phyloP scores from a whole-genome alignment of 352 stramenopile genomes.

The Hyaloperonospora arabidopsidis region DNA sequence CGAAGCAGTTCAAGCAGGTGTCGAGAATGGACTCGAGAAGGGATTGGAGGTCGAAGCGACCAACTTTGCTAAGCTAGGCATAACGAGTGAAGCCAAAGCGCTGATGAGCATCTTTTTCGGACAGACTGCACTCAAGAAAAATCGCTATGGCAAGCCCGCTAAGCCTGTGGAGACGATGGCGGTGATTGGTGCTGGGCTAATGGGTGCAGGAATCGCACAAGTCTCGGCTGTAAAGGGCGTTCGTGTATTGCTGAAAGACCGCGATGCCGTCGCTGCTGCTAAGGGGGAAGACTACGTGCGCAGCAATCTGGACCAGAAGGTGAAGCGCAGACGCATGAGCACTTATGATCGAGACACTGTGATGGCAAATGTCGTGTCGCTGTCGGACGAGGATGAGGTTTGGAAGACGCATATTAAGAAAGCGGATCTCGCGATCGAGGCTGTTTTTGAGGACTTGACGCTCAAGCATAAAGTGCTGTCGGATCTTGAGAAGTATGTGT shows the following conservation, averaged over 20 bases:
- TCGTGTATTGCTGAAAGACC: constrained; percentile 94
- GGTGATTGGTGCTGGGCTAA: constrained; percentile 96
- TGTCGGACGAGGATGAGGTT: constrained; percentile 89
- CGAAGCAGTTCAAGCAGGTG: constrained; percentile 77
- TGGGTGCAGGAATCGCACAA: constrained; percentile 97
- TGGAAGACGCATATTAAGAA: constrained; percentile 89
- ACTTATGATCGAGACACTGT: constrained; percentile 85
- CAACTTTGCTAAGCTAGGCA: constrained; percentile 94
- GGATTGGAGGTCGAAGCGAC: constrained; percentile 90
- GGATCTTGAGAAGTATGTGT: constrained; percentile 89
- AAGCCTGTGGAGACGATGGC: constrained; percentile 89
- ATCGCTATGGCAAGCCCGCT: constrained; percentile 87
- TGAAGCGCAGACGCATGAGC: constrained; percentile 92
- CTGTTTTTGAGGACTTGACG: constrained; percentile 95
- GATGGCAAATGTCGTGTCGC: constrained; percentile 86
- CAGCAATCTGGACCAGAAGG: constrained; percentile 92
- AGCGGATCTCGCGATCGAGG: constrained; percentile 97
- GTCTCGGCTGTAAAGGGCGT: constrained; percentile 92
- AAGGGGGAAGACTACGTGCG: constrained; percentile 90
- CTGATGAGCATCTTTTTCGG: constrained; percentile 98
- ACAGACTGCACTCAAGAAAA: constrained; percentile 97
- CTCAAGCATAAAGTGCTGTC: constrained; percentile 95
- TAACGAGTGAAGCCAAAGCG: constrained; percentile 91
- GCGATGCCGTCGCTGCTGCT: constrained; percentile 76
- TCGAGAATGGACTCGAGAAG: constrained; percentile 73